Evolutionary conservation across 805 yeast genomes (phyloP).

Genomic region (Zygosaccharomyces gambellarensis): DNA sequence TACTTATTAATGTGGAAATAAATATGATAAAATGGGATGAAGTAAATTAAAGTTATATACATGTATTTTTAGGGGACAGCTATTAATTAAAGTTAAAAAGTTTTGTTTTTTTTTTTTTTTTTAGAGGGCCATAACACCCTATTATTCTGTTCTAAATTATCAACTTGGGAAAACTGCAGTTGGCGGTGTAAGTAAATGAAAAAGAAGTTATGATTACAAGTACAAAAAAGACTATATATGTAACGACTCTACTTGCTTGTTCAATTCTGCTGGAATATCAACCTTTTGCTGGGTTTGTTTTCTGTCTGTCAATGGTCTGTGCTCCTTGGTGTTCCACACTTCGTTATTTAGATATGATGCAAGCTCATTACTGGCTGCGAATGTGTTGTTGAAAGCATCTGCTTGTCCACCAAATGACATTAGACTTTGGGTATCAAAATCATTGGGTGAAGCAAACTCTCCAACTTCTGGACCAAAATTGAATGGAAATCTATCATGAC

Average conservation of each 20-base stretch:
- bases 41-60: not conserved
- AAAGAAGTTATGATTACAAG: not conserved
- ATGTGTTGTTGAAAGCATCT: slow-evolving; percentile 16
- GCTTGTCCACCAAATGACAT: slow-evolving; percentile 31
- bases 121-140: not conserved
- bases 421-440: slow-evolving; percentile 34
- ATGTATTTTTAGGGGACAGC: not conserved
- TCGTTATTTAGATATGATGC: slow-evolving; percentile 24
- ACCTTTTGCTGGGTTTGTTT: not conserved
- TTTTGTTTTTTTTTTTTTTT: not conserved
- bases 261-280: not conserved
- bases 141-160: not conserved
- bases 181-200: not conserved
- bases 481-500: slow-evolving; percentile 18
- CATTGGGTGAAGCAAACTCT: slow-evolving; percentile 20
- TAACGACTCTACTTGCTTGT: slow-evolving; percentile 2
- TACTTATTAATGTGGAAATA: too few relatives aligned
- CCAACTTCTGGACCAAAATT: slow-evolving; percentile 17
- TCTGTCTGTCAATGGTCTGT: not conserved
- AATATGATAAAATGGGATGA: not conserved
- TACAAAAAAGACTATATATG: not conserved
- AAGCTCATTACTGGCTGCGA: slow-evolving; percentile 21
- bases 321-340: slow-evolving; percentile 20
- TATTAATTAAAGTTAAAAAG: too few relatives aligned
- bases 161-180: not conserved